A percentile compares a stretch with the other conserved stretches of the same genome.
Evolutionary conservation across 495 filamentous ascomycete species (phyloP).

Genomic region (Podospora conica): DNA sequence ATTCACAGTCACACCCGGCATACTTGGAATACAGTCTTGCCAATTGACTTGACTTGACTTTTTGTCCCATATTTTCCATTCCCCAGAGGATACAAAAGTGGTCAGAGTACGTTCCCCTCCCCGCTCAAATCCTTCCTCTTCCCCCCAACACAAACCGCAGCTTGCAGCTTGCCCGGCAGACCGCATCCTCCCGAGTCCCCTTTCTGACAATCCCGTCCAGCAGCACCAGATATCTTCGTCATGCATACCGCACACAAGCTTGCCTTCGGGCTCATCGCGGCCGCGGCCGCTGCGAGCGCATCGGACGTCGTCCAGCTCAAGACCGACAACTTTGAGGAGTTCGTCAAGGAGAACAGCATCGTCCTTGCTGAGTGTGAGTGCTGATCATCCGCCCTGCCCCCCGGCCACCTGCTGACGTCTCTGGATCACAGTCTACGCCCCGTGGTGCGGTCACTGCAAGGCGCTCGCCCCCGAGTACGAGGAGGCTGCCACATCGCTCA

Average conservation of each 20-base stretch:
- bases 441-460: slow-evolving; percentile 80
- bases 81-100: slow-evolving; percentile 19
- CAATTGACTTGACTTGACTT: background rate
- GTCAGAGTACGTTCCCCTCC: slow-evolving; percentile 20
- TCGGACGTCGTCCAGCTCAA: slow-evolving; percentile 82
- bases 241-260: slow-evolving; percentile 31
- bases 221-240: slow-evolving; percentile 7
- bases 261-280: slow-evolving; percentile 53
- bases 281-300: slow-evolving; percentile 53
- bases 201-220: background rate
- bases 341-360: slow-evolving; percentile 77
- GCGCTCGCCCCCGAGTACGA: slow-evolving; percentile 79
- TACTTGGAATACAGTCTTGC: slow-evolving; percentile 13
- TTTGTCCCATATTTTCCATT: slow-evolving; percentile 2
- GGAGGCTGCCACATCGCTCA: slow-evolving; percentile 86
- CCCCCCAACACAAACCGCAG: background rate
- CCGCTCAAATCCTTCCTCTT: background rate
- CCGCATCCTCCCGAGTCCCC: background rate
- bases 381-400: background rate
- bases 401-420: slow-evolving; percentile 10
- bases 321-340: slow-evolving; percentile 77
- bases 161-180: too few species aligned
- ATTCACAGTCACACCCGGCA: slow-evolving; percentile 2
- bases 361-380: slow-evolving; percentile 72
- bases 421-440: slow-evolving; percentile 53